These are phyloP conservation scores for Aspergillus awamori DNA, from an alignment of 2,329 filamentous ascomycete species.

Conservation along the genomic window DNA sequence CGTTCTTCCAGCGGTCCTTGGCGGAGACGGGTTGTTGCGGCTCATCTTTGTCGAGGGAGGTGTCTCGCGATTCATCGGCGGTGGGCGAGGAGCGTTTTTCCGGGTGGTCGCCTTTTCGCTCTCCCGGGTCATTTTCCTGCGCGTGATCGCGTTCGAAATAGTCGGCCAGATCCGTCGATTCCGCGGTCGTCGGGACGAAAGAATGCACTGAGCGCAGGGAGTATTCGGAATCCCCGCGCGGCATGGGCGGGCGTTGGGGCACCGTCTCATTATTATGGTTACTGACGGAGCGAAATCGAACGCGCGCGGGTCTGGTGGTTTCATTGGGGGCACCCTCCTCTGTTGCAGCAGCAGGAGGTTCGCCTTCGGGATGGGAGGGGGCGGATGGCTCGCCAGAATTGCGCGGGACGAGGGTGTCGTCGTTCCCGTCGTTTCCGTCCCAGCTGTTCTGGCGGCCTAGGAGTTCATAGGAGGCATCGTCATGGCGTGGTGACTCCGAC, in stretches of 20 bases:
- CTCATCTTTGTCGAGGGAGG: constrained; percentile 7
- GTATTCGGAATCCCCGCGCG: constrained; percentile 22
- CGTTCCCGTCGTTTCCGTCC: background rate
- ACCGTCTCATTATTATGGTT: constrained; percentile 12
- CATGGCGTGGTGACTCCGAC: constrained; percentile 8
- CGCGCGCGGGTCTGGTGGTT: constrained; percentile 17
- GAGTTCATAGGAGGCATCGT: constrained; percentile 12
- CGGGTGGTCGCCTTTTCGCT: background rate
- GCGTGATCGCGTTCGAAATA: constrained; percentile 4
- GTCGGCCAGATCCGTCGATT: constrained; percentile 16
- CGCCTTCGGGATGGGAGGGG: background rate
- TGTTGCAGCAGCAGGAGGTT: background rate
- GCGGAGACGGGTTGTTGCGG: constrained; percentile 24
- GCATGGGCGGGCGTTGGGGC: constrained; percentile 6
- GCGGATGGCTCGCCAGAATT: background rate
- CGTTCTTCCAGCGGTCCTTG: constrained; percentile 31
- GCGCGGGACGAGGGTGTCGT: background rate
- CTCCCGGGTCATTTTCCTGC: background rate
- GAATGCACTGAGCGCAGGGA: constrained; percentile 20
- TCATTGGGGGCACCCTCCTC: background rate
- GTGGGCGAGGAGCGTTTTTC: background rate
- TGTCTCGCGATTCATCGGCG: constrained; percentile 5
- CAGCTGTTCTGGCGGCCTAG: constrained; percentile 12
- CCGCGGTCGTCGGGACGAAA: constrained; percentile 10
- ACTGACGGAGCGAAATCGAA: constrained; percentile 26